Evolutionary conservation across 2,329 filamentous ascomycete species (phyloP).

Genomic region (Eutypella sp.): DNA sequence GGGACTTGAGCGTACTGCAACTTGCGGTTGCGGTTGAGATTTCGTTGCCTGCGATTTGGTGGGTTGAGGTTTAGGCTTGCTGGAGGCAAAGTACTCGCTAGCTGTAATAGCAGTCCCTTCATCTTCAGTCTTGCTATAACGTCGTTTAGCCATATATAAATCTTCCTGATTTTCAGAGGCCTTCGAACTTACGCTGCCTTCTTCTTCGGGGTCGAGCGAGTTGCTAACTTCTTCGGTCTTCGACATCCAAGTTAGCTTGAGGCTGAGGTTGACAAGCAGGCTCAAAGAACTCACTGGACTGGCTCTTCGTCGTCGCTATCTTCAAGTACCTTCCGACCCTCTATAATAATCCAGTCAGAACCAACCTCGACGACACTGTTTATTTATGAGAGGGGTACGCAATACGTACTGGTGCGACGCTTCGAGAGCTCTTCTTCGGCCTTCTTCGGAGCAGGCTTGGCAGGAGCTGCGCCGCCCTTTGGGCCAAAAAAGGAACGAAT

Average conservation of each 20-base stretch:
- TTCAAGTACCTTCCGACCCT: constrained; percentile 65
- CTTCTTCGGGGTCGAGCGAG: constrained; percentile 47
- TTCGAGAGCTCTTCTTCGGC: constrained; percentile 39
- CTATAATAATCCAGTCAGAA: constrained; percentile 20
- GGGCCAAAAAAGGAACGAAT: constrained; percentile 88
- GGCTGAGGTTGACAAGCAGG: background rate
- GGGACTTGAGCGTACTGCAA: constrained; percentile 49
- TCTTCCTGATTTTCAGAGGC: too few relatives aligned
- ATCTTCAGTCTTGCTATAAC: constrained; percentile 33
- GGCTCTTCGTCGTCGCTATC: constrained; percentile 77
- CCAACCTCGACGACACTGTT: background rate
- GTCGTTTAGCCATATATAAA: constrained; percentile 2
- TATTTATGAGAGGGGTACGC: background rate
- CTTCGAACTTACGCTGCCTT: constrained; percentile 48
- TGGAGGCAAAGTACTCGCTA: constrained; percentile 52
- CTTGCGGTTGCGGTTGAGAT: constrained; percentile 32
- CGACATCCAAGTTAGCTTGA: constrained; percentile 15
- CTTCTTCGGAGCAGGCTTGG: constrained; percentile 44
- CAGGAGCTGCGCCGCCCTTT: constrained; percentile 57
- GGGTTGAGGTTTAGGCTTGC: constrained; percentile 37
- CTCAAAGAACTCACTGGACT: constrained; percentile 39
- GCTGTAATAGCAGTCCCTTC: constrained; percentile 50
- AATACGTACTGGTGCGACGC: constrained; percentile 40
- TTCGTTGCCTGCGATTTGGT: constrained; percentile 35
- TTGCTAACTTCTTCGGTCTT: constrained; percentile 51